Evolutionary conservation across 352 stramenopile species (phyloP), one percentile per base, ranked within the genome.

Genomic region (Globisporangium irregulare): DNA sequence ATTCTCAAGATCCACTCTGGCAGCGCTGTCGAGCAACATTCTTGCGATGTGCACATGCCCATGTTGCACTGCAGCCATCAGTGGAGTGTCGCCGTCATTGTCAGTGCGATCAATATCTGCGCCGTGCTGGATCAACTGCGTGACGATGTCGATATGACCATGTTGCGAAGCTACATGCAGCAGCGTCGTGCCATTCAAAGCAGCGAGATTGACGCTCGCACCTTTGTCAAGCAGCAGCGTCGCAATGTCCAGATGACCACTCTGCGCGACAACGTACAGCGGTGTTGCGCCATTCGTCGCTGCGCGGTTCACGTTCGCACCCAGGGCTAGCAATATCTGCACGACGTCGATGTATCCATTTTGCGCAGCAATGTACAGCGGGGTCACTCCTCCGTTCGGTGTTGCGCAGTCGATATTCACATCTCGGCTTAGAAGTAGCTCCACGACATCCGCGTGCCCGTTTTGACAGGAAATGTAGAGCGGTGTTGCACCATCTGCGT

Each of bases 401-500:
- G 43, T 56, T 20, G 20, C 60, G 27, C 10, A n/a, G 9, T 66
- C 46, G 10, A 66, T 34, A 14, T 50, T n/a, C 32, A 62, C 32
- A 62, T 29, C 56, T 50, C n/a, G 29, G 1, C 24, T 24, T 12
- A 62, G 29, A 18, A 66, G n/a, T 22, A 58, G 43, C 27, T 57
- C 14, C n/a, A 24, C 60, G 18, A 66, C 29, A 18, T 59, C 43
- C 4, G 46, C 34, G 46, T 66, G 46, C 2, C 60, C 60, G 20
- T 66, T 66, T 56, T 66, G 60, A 8, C 43, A 59, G 60, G 38
- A 58, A 24, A 66, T 57, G 20, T 66, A 56, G 41, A 66, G 60
- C 29, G 59, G 59, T 1, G 59, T 65, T 29, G 46, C 60, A 0
- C 56, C 56, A 32, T 62, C 56, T 32, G 56, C 32, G 29, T 62